Evolutionary conservation across 768 basidiomycete species (phyloP).

Genomic region (Pleurotus djamor): DNA sequence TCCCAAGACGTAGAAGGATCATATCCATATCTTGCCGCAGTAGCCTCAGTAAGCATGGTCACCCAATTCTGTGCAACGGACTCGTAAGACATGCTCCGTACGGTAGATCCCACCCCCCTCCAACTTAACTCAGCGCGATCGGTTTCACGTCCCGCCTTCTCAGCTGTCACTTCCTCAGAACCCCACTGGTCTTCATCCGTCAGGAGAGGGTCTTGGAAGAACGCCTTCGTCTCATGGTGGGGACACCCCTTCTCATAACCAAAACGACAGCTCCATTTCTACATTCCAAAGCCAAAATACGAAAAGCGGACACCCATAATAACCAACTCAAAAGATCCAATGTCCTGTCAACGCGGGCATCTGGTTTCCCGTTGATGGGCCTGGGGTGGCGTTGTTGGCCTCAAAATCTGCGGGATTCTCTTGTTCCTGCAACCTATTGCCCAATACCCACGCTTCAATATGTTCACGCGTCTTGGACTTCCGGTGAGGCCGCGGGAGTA

Average conservation of each 20-base stretch:
- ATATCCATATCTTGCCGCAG: slow-evolving; percentile 47
- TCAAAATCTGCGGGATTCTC: neutral
- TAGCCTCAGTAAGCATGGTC: slow-evolving; percentile 45
- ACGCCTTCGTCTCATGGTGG: slow-evolving; percentile 68
- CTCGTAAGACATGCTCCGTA: slow-evolving; percentile 3
- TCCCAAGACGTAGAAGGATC: slow-evolving; percentile 51
- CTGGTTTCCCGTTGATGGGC: neutral
- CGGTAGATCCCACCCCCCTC: slow-evolving; percentile 49
- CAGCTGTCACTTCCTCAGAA: slow-evolving; percentile 22
- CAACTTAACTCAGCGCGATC: slow-evolving; percentile 24
- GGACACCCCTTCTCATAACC: slow-evolving; percentile 40
- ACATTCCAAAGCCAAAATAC: neutral
- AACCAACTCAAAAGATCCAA: slow-evolving; percentile 17
- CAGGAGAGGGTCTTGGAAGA: slow-evolving; percentile 32
- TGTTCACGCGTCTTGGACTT: slow-evolving; percentile 6
- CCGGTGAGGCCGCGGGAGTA: slow-evolving; percentile 10
- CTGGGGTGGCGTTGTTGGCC: neutral
- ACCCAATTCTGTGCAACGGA: neutral
- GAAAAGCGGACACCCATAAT: neutral
- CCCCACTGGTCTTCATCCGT: slow-evolving; percentile 14
- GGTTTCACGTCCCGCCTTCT: slow-evolving; percentile 37
- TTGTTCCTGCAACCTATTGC: neutral
- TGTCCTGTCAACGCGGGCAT: slow-evolving; percentile 16
- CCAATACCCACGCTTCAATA: slow-evolving; percentile 3
- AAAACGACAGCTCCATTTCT: slow-evolving; percentile 14